Evolutionary conservation across 2,329 filamentous ascomycete genomes (phyloP).

Genomic region (Didymosphaeria variabile): DNA sequence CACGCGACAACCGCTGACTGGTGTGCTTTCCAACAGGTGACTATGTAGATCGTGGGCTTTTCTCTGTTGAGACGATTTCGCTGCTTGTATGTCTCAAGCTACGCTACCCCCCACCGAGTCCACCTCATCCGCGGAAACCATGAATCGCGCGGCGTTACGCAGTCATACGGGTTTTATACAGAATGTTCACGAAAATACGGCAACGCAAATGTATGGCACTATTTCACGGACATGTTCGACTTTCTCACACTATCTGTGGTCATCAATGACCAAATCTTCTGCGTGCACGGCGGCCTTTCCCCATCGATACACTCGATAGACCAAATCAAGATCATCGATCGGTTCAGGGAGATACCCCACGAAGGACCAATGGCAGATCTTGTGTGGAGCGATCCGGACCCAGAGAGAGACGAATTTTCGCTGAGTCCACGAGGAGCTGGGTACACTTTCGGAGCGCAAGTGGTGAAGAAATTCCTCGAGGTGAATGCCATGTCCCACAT

Average conservation of each 20-base stretch:
- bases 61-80: conserved; percentile 98
- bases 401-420: conserved; percentile 97
- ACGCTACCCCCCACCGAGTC: conserved; percentile 93
- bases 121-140: conserved; percentile 98
- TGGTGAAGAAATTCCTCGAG: conserved; percentile 97
- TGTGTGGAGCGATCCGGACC: conserved; percentile 97
- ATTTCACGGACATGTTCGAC: conserved; percentile 99
- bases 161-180: conserved; percentile 99
- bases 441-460: conserved; percentile 97
- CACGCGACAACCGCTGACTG: conserved; percentile 33
- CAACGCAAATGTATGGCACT: conserved; percentile 98
- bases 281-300: conserved; percentile 84
- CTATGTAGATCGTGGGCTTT: conserved; percentile 97
- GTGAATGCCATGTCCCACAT: conserved; percentile 99
- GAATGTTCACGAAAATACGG: conserved; percentile 98
- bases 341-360: conserved; percentile 97
- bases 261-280: conserved; percentile 99
- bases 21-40: conserved; percentile 69
- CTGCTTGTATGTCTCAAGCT: conserved; percentile 96
- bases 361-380: conserved; percentile 99
- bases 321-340: conserved; percentile 99
- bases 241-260: conserved; percentile 96
- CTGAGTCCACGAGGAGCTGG: conserved; percentile 92
- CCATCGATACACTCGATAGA: conserved; percentile 94
- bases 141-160: conserved; percentile 95